Evolutionary conservation across 305 asterid species (phyloP).

Genomic region (Solanum aculeatissimum): DNA sequence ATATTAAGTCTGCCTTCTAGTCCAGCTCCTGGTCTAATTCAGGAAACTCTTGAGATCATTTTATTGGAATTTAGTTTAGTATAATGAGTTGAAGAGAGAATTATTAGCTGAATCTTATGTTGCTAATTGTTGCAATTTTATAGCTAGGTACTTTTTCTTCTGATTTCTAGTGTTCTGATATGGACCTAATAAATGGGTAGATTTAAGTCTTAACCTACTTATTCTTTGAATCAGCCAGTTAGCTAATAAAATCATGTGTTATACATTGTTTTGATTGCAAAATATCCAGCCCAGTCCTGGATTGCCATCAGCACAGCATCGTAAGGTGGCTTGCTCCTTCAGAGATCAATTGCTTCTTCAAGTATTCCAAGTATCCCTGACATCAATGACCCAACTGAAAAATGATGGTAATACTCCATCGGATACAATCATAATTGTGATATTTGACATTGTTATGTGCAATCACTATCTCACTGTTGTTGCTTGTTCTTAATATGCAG

Average conservation of each 20-base stretch:
- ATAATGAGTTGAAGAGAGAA: neutral
- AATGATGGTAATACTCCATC: constrained; percentile 51
- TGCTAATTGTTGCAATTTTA: neutral
- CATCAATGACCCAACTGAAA: constrained; percentile 80
- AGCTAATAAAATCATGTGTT: neutral
- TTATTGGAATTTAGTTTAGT: neutral
- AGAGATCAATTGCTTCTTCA: constrained; percentile 90
- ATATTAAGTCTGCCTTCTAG: neutral
- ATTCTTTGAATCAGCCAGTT: neutral
- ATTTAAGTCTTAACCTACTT: neutral
- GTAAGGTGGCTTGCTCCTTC: constrained; percentile 88
- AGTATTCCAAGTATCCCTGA: constrained; percentile 88
- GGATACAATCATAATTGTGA: neutral
- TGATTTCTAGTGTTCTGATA: neutral
- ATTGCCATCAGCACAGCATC: constrained; percentile 88
- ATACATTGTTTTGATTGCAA: neutral
- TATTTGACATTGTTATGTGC: neutral
- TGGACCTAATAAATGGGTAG: neutral
- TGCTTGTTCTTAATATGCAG: neutral
- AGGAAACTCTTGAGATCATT: neutral
- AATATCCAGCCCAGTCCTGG: constrained; percentile 78
- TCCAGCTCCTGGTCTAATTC: neutral
- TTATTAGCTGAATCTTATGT: neutral
- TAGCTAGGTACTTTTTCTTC: neutral
- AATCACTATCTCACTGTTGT: neutral